A percentile compares a stretch with the other conserved stretches of the same genome.
Evolutionary conservation across 345 rosid species (phyloP).

Genomic region (Salix purpurea): DNA sequence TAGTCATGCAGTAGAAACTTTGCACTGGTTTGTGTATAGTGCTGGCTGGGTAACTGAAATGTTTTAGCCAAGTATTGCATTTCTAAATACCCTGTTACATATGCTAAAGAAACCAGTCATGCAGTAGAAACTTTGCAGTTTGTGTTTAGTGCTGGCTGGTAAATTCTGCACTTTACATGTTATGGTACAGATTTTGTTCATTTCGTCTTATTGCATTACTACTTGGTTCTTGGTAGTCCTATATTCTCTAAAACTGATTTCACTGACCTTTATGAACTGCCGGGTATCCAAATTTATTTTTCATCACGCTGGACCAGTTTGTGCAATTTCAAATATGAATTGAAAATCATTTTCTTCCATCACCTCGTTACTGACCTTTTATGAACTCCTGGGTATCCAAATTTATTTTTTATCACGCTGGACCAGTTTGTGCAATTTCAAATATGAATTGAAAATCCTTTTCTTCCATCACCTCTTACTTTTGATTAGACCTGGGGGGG

Average conservation of each 20-base stretch:
- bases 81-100: not conserved
- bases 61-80: not conserved
- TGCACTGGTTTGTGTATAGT: not conserved
- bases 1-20: not conserved
- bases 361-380: no score
- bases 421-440: not conserved
- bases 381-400: not conserved
- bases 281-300: not conserved
- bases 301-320: not conserved
- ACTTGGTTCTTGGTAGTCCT: not conserved
- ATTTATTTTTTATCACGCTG: not conserved
- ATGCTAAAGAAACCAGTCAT: not conserved
- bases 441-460: not conserved
- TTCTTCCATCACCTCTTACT: not conserved
- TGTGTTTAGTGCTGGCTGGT: not conserved
- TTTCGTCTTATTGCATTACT: not conserved
- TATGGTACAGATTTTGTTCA: not conserved
- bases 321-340: not conserved
- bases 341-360: not conserved
- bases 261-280: not conserved
- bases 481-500: no score
- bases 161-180: not conserved
- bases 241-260: not conserved
- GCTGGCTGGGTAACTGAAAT: constrained; percentile 35
- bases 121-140: not conserved